Evolutionary conservation across 1,139 yeast species (phyloP).

Genomic region (Blastobotrys buckinghamii): DNA sequence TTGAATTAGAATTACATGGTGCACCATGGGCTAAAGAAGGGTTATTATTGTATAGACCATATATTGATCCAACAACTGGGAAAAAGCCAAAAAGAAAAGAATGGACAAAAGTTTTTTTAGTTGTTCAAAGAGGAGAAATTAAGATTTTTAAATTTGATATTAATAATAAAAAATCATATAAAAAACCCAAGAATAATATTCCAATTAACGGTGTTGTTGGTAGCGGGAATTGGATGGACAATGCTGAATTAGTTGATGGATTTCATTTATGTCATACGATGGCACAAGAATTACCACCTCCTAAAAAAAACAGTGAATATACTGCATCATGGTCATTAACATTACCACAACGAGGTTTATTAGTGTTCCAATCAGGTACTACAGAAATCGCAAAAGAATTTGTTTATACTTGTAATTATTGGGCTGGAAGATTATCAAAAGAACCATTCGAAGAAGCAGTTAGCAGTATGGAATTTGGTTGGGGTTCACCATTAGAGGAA

Average conservation of each 20-base stretch:
- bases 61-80: conserved; percentile 30
- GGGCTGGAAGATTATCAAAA: conserved; percentile 84
- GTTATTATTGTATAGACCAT: conserved; percentile 46
- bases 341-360: conserved; percentile 34
- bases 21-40: conserved; percentile 83
- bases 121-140: conserved; percentile 32
- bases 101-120: conserved; percentile 30
- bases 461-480: conserved; percentile 76
- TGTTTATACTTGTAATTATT: conserved; percentile 75
- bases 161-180: neutral
- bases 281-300: conserved; percentile 31
- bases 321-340: conserved; percentile 31
- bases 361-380: conserved; percentile 50
- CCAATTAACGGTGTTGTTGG: conserved; percentile 57
- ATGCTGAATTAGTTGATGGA: conserved; percentile 30
- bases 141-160: conserved; percentile 29
- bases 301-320: conserved; percentile 26
- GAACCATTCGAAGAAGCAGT: conserved; percentile 61
- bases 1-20: conserved; percentile 59
- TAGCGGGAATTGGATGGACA: conserved; percentile 60
- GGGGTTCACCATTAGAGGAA: conserved; percentile 39
- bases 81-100: conserved; percentile 20
- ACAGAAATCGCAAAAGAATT: conserved; percentile 64
- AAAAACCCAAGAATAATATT: conserved; percentile 36
- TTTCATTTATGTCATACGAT: conserved; percentile 31